Evolutionary conservation across 768 basidiomycete species (phyloP).

Genomic region (Termitomyces sp.): DNA sequence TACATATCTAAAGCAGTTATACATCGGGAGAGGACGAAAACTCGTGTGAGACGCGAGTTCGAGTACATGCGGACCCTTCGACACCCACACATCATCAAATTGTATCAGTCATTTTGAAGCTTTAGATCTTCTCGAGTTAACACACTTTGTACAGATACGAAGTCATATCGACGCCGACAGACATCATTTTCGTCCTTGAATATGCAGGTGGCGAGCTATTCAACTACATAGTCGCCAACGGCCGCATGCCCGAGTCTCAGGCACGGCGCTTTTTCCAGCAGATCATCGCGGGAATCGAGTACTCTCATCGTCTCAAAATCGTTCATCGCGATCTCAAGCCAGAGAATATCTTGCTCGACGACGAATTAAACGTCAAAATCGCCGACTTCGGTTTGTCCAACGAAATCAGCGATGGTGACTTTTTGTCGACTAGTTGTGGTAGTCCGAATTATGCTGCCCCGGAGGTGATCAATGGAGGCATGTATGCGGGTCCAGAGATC

Average conservation of each 20-base stretch:
- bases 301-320: constrained; percentile 93
- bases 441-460: constrained; percentile 99
- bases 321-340: constrained; percentile 98
- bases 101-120: constrained; percentile 46
- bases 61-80: constrained; percentile 93
- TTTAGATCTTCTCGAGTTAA: constrained; percentile 9
- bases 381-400: constrained; percentile 98
- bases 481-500: constrained; percentile 97
- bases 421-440: constrained; percentile 95
- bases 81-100: constrained; percentile 97
- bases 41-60: constrained; percentile 89
- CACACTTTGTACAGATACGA: constrained; percentile 51
- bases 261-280: constrained; percentile 97
- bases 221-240: constrained; percentile 95
- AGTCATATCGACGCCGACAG: constrained; percentile 87
- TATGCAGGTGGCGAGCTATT: constrained; percentile 96
- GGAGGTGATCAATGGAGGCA: constrained; percentile 91
- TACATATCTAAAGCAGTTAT: constrained; percentile 94
- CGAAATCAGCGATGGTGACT: constrained; percentile 94
- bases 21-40: constrained; percentile 85
- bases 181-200: constrained; percentile 98
- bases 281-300: constrained; percentile 95
- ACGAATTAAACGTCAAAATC: constrained; percentile 89
- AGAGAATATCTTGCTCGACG: constrained; percentile 87
- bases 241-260: constrained; percentile 81